Conservation (phyloP, 257 asterid genomes). For the Forsythia suspensa region DNA sequence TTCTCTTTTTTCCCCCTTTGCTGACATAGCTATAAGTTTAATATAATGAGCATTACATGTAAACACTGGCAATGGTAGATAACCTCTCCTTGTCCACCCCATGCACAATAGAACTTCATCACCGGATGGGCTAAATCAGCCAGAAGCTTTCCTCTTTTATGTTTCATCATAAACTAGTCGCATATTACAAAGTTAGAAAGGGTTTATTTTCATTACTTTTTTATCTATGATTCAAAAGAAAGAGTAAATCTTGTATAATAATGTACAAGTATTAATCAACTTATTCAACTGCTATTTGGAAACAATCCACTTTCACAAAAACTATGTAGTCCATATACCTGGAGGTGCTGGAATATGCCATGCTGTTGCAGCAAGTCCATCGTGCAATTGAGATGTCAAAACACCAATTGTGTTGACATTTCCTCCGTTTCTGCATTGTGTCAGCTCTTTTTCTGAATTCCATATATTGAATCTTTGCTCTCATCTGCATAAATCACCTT, state of each 20-base stretch:
- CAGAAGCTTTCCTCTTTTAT: conserved; percentile 78
- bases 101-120: conserved; percentile 77
- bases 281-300: not conserved
- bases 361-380: conserved; percentile 37
- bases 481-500: conserved; percentile 79
- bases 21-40: conserved; percentile 4
- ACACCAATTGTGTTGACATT: conserved; percentile 90
- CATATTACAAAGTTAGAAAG: not conserved
- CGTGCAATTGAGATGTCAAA: conserved; percentile 55
- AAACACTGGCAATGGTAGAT: conserved; percentile 16
- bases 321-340: conserved; percentile 43
- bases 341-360: conserved; percentile 43
- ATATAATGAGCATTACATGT: not conserved
- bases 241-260: not conserved
- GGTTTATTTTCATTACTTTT: not conserved
- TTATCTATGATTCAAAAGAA: not conserved
- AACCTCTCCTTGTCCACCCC: conserved; percentile 98
- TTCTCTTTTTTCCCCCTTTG: not conserved
- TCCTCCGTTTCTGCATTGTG: conserved; percentile 81
- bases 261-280: conserved; percentile 3
- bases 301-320: not conserved
- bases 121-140: conserved; percentile 87
- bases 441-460: conserved; percentile 57
- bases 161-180: conserved; percentile 75
- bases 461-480: conserved; percentile 69